Percentiles rank a stretch among this genome's conserved stretches.
Conservation (phyloP, 495 filamentous ascomycete species). For the Tuber indicum region DNA sequence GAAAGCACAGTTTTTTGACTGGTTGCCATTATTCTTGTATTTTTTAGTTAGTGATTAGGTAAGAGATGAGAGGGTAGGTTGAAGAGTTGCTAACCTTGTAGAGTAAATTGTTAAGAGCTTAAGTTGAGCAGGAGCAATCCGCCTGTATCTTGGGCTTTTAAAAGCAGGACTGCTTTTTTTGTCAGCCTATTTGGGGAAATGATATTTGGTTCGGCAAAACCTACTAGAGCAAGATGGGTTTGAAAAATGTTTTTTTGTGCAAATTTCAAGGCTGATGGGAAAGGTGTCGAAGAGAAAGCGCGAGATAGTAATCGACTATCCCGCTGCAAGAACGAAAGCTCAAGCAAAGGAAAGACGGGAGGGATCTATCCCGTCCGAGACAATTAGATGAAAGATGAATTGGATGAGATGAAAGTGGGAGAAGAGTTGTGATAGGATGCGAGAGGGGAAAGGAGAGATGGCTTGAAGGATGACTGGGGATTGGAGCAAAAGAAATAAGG, state of each 20-base stretch:
- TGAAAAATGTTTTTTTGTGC: background rate
- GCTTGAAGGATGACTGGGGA: constrained; percentile 11
- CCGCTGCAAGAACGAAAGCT: constrained; percentile 34
- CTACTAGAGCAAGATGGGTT: background rate
- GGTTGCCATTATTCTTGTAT: constrained; percentile 17
- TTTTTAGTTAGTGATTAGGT: constrained; percentile 14
- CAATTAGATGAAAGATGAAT: constrained; percentile 25
- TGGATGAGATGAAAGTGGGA: constrained; percentile 21
- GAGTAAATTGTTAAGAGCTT: constrained; percentile 5
- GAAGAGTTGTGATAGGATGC: constrained; percentile 11
- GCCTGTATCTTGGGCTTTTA: background rate
- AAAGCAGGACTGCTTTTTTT: background rate
- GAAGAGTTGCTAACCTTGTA: constrained; percentile 7
- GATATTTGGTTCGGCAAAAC: background rate
- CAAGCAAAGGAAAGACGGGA: constrained; percentile 31
- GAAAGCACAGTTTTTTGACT: constrained; percentile 20
- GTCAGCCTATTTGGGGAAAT: background rate
- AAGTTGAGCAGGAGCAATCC: background rate
- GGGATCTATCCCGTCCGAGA: constrained; percentile 14
- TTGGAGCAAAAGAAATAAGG: constrained; percentile 5
- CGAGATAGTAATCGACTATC: constrained; percentile 8
- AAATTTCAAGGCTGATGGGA: background rate
- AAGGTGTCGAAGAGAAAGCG: background rate
- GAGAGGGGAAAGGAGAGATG: constrained; percentile 15
- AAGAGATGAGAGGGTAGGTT: background rate